Base-by-base conservation (phyloP, 2,329 filamentous ascomycete species). In the Xylariaceae sp. region DNA sequence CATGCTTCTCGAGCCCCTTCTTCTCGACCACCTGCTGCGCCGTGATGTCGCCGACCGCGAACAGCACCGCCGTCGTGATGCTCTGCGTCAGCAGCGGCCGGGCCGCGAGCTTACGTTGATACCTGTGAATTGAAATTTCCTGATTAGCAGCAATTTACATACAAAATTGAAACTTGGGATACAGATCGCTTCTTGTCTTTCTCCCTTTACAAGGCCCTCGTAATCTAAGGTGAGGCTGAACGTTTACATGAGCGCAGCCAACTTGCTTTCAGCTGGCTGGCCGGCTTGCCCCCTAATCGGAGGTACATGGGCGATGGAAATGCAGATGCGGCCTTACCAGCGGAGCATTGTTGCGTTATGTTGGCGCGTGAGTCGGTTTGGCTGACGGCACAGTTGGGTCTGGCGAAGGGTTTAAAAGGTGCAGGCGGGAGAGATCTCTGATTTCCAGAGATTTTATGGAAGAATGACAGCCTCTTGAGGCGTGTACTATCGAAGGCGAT, bases 1-100 rank as follows among this genome's bases (percentile, higher is more conserved):
- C 88, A 72, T 99, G 93, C 61, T 89, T 88, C 63, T 87, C 75
- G 21, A 89, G 62, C 15, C 92, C 92, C 67, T 82, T 86, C 72
- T 85, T 87, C 76, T 97, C 93, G 55, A 99, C 89, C 29, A 85
- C 80, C 75, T 97, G 93, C 75, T 99, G 94, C 30, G 94, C 91
- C 62, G 95, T 86, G 56, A 88, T 80, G 76, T 99, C 94, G 66
- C 94, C 94, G 11, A 92, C 90, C 53, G 89, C 92, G 72, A 97
- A 99, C 59, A 99, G 86, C 55, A 97, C 82, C 42, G 91, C 89
- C 32, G 93, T 97, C 51, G 92, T 96, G 65, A 96, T 77, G 70
- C 88, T 90, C 79, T 96, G 91, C 9, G 93, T 97, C 67, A 97
- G 84, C 64, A 97, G 79, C 55, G 93, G 93, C 69, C 89, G 84